Conservation (phyloP, 2,329 filamentous ascomycete species). For the Epichloe gansuensis region DNA sequence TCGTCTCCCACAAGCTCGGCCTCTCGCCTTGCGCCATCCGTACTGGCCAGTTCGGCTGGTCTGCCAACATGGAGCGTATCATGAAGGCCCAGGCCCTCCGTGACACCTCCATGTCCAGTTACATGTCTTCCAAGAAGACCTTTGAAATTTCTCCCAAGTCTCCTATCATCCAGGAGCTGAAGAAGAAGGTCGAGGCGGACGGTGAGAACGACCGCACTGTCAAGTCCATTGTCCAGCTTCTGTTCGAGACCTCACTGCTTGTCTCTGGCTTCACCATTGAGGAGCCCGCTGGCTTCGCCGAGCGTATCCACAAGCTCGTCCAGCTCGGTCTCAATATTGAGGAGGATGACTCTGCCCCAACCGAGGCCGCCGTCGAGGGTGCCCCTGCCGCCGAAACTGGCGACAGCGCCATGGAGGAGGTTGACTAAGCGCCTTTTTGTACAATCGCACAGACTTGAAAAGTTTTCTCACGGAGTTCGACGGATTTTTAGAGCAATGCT, state of each 20-base stretch:
- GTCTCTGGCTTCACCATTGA: constrained; percentile 99
- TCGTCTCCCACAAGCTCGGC: constrained; percentile 94
- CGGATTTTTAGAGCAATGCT: constrained; percentile 21
- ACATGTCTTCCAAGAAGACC: constrained; percentile 99
- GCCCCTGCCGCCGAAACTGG: constrained; percentile 47
- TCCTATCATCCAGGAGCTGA: constrained; percentile 95
- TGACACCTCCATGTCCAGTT: constrained; percentile 98
- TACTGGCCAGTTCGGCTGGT: constrained; percentile 99
- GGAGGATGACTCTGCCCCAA: constrained; percentile 67
- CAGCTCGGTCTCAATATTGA: constrained; percentile 96
- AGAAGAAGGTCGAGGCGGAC: constrained; percentile 96
- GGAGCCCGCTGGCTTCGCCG: constrained; percentile 92
- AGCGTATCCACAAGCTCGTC: constrained; percentile 99
- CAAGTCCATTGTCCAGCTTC: constrained; percentile 96
- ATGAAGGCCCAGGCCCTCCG: constrained; percentile 99
- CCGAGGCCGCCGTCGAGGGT: constrained; percentile 47
- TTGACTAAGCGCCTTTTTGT: constrained; percentile 57
- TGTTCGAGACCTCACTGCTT: constrained; percentile 97
- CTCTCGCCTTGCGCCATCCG: constrained; percentile 95
- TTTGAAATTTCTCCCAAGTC: constrained; percentile 99
- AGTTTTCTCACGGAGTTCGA: constrained; percentile 30
- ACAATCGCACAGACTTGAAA: constrained; percentile 27
- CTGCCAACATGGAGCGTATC: constrained; percentile 99
- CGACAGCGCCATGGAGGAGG: constrained; percentile 99
- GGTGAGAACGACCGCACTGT: constrained; percentile 98